These are phyloP conservation scores for Senna tora DNA, from an alignment of 306 rosid genomes.

Conservation along the genomic window DNA sequence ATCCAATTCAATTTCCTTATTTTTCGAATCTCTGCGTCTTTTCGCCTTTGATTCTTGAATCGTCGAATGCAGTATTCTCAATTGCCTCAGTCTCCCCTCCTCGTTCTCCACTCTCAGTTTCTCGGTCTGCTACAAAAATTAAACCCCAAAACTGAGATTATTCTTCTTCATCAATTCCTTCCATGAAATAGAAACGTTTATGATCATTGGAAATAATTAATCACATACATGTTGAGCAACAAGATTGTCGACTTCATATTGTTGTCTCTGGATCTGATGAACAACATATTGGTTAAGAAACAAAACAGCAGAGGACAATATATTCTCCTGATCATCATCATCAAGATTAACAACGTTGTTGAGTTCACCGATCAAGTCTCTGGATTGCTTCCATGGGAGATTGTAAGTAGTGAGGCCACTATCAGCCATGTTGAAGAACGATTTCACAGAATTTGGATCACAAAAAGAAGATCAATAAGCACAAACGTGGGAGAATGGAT, in stretches of 20 bases:
- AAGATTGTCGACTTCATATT: slow-evolving; percentile 33
- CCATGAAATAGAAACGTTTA: too few relatives aligned
- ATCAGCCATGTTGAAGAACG: slow-evolving; percentile 48
- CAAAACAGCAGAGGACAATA: slow-evolving; percentile 3
- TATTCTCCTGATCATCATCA: too few relatives aligned
- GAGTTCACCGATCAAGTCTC: slow-evolving; percentile 34
- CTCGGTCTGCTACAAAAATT: slow-evolving; percentile 66
- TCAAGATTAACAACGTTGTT: too few relatives aligned
- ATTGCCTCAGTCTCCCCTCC: slow-evolving; percentile 51
- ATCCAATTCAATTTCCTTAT: slow-evolving; percentile 64
- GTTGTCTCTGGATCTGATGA: slow-evolving; percentile 34
- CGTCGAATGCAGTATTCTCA: slow-evolving; percentile 47
- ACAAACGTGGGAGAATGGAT: too few relatives aligned
- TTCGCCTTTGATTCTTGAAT: slow-evolving; percentile 56
- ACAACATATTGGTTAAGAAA: slow-evolving; percentile 26
- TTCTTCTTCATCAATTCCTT: too few relatives aligned
- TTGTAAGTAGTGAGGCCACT: slow-evolving; percentile 51
- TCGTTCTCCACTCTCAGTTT: slow-evolving; percentile 57
- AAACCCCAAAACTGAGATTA: not conserved
- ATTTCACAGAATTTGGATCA: slow-evolving; percentile 30
- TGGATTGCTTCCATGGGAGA: slow-evolving; percentile 38
- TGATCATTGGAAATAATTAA: too few relatives aligned
- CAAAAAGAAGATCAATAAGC: slow-evolving; percentile 26
- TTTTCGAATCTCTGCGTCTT: slow-evolving; percentile 70
- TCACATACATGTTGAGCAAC: slow-evolving; percentile 41